Base-by-base conservation (phyloP, 352 stramenopile genomes). In the Pythium grandisporangium region DNA sequence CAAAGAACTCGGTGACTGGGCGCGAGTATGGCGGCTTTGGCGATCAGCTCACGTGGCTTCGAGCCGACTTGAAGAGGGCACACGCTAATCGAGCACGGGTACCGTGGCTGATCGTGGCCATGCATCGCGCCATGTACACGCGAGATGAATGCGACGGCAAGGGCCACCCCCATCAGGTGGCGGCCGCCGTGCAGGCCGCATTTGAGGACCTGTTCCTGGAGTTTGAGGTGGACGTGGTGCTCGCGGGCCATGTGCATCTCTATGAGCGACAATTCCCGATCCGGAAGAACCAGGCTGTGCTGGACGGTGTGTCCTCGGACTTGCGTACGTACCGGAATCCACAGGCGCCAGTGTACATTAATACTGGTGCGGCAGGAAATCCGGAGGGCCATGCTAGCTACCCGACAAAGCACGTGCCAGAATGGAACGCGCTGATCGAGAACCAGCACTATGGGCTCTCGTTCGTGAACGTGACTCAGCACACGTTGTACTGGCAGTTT, bases 141-240 rank as follows among this genome's bases (percentile, higher is more conserved):
- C 37, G 55, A 42, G 21, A 41, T 19, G 12, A 33, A 35, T 6
- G 22, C 55, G 13, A 29, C 23, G 19, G 30, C 46, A 20, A 78
- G 30, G 33, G 33, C 13, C 11, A 38, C 11, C 33, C 33, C 13
- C 13, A 20, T 38, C 11, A 38, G 7, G 11, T 20, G 13, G 33
- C 33, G 19, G 51, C 49, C 19, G 35, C 53, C 16, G 6, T 94
- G 30, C 72, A 91, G 30, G 37, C 34, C 11, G 73, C 78, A 1
- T 88, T 96, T 30, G 85, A 96, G 45, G 62, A 58, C 17, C 60
- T 95, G 10, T 72, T 96, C 20, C 54, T 91, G 39, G 83, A 87
- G 54, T 91, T 89, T 71, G 60, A 71, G 17, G 84, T 96, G 7
- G 82, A 95, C 33, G 51, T 95, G 3, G 84, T 93, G 19, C 42